phyloP scores from a whole-genome alignment of 73 alveolate genomes.

The Paramecium biaurelia region DNA sequence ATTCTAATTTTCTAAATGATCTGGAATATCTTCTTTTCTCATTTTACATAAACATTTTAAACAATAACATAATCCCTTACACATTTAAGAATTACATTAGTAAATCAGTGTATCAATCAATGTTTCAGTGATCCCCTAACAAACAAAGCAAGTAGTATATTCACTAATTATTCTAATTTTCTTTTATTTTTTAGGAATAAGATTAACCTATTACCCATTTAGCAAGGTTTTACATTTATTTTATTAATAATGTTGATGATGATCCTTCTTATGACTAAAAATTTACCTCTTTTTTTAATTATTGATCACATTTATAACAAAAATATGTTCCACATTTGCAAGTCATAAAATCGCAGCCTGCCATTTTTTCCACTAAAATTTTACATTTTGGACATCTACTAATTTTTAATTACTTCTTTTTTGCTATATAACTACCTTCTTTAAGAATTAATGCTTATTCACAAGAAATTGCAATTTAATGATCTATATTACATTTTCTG shows the following conservation, averaged over 20 bases:
- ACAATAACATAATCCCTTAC: neutral
- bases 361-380: neutral
- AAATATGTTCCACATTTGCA: neutral
- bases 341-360: slow-evolving; percentile 24
- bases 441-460: neutral
- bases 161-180: neutral
- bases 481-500: neutral
- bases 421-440: neutral
- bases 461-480: neutral
- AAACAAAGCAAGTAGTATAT: neutral
- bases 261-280: neutral
- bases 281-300: neutral
- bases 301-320: neutral
- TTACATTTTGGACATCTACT: slow-evolving; percentile 30
- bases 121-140: neutral
- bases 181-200: neutral
- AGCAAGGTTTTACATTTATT: neutral
- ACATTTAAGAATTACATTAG: neutral
- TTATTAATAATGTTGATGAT: neutral
- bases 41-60: neutral
- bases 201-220: neutral
- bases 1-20: neutral
- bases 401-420: neutral
- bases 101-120: neutral
- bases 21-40: neutral